Percentiles rank a stretch among this genome's conserved stretches.
These are phyloP conservation scores for Rhododendron vialii DNA, from an alignment of 148 eudicot genomes.

Conservation along the genomic window DNA sequence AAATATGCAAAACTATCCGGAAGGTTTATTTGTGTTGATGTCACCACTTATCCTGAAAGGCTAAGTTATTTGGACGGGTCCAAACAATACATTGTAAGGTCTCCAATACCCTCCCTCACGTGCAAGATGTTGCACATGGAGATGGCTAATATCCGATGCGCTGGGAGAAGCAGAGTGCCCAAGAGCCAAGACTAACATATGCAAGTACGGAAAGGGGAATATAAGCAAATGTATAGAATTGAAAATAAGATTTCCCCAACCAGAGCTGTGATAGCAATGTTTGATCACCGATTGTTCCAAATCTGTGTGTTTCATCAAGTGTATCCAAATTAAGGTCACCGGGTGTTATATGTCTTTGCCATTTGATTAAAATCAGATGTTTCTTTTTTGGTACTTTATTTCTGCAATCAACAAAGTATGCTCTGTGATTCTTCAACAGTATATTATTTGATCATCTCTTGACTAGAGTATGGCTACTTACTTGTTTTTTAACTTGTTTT, in stretches of 20 bases:
- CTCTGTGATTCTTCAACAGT: neutral
- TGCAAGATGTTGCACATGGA: neutral
- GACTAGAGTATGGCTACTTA: neutral
- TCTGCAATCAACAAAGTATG: neutral
- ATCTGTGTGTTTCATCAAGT: neutral
- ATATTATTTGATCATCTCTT: neutral
- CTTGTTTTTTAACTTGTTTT: neutral
- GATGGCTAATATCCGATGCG: neutral
- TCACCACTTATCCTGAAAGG: no score
- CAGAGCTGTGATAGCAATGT: neutral
- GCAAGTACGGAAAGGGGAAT: neutral
- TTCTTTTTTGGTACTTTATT: neutral
- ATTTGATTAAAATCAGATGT: neutral
- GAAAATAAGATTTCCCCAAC: neutral
- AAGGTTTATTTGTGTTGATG: no score
- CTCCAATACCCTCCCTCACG: neutral
- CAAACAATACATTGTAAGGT: neutral
- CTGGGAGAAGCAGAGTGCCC: neutral
- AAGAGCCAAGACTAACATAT: neutral
- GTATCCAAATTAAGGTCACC: neutral
- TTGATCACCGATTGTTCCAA: neutral
- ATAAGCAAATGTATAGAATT: neutral
- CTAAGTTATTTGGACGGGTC: neutral
- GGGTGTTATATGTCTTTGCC: neutral
- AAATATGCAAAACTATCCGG: no score